Percentiles rank a stretch among this genome's conserved stretches.
These are phyloP conservation scores for Cutaneotrichosporon cavernicola DNA, from an alignment of 1,284 basidiomycete species.

Conservation along the genomic window DNA sequence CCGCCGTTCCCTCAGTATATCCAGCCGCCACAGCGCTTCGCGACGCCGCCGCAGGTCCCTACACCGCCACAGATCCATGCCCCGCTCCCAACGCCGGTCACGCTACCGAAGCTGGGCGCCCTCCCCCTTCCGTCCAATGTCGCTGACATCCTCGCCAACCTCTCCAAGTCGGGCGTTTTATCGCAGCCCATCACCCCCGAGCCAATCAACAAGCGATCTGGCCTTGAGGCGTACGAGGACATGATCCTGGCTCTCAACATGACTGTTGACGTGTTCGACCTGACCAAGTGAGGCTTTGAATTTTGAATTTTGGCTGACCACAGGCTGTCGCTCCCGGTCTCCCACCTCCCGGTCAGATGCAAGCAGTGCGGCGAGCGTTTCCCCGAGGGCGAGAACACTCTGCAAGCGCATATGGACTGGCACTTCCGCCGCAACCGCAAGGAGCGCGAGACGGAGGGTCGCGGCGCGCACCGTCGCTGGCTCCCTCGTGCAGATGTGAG, in stretches of 20 bases:
- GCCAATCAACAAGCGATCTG: slow-evolving; percentile 53
- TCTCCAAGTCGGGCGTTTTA: slow-evolving; percentile 39
- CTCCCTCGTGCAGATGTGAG: slow-evolving; percentile 79
- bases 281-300: slow-evolving; percentile 62
- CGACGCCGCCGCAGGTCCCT: slow-evolving; percentile 32
- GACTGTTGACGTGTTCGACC: slow-evolving; percentile 67
- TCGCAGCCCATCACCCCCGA: slow-evolving; percentile 58
- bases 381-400: slow-evolving; percentile 67
- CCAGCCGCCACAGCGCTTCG: slow-evolving; percentile 16
- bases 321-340: slow-evolving; percentile 62
- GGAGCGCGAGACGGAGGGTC: slow-evolving; percentile 74
- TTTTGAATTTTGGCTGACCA: slow-evolving; percentile 3
- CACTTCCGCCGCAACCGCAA: slow-evolving; percentile 94
- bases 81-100: slow-evolving; percentile 16
- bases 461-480: slow-evolving; percentile 91
- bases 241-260: slow-evolving; percentile 68
- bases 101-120: slow-evolving; percentile 13
- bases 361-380: slow-evolving; percentile 93
- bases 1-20: slow-evolving; percentile 20
- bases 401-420: slow-evolving; percentile 93
- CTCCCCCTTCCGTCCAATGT: slow-evolving; percentile 38
- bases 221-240: slow-evolving; percentile 67
- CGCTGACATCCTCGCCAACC: slow-evolving; percentile 43
- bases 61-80: slow-evolving; percentile 24
- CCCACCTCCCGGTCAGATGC: slow-evolving; percentile 76